Percentiles rank a stretch among this genome's conserved stretches.
Conservation (phyloP, 2,329 filamentous ascomycete species). For the Xylaria sp. region DNA sequence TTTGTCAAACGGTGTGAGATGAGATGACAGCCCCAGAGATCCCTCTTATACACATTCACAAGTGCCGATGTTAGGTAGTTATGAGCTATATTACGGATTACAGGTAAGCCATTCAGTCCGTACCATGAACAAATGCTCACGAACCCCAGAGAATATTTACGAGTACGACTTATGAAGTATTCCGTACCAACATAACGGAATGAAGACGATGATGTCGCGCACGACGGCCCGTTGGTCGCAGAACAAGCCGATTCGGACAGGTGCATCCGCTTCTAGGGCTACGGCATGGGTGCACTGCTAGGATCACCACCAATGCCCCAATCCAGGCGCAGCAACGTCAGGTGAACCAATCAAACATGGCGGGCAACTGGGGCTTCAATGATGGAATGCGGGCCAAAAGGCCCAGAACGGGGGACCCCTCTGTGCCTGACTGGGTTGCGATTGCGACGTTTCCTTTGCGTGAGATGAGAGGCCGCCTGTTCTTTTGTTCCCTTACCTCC, state of each 20-base stretch:
- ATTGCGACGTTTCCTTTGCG: background rate
- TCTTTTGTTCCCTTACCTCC: background rate
- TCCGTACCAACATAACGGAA: no score
- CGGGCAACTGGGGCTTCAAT: background rate
- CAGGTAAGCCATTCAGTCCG: no score
- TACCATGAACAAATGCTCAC: no score
- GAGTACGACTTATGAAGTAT: no score
- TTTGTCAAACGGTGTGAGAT: background rate
- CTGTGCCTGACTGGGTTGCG: background rate
- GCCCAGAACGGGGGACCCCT: background rate
- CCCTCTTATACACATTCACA: no score
- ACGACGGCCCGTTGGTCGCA: background rate
- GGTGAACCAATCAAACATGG: conserved; percentile 9
- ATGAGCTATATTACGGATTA: no score
- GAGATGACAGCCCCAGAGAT: no score
- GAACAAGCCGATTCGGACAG: background rate
- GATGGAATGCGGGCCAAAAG: background rate
- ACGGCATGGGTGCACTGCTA: background rate
- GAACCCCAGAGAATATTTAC: no score
- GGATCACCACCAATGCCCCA: background rate
- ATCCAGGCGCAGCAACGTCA: background rate
- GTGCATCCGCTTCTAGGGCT: background rate
- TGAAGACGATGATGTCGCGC: no score
- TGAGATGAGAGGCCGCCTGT: background rate
- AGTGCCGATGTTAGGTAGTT: no score